Evolutionary conservation across 148 eudicot species (phyloP).

Genomic region (Tetragonia tetragonoides): DNA sequence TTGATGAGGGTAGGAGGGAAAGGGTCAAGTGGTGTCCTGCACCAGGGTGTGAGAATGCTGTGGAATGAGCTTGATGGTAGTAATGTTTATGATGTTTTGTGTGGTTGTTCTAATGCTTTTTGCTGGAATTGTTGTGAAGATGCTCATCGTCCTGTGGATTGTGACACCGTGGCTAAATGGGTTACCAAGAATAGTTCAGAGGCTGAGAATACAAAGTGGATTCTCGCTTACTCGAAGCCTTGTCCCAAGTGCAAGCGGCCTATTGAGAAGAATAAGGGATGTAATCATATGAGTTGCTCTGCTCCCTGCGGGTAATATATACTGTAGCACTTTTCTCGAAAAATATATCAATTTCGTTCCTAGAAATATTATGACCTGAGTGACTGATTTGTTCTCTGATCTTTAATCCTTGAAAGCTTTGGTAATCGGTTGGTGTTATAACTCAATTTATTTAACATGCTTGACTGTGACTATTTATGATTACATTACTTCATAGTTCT

Average conservation of each 20-base stretch:
- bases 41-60: constrained; percentile 64
- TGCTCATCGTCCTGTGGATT: constrained; percentile 24
- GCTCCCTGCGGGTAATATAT: constrained; percentile 40
- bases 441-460: no score
- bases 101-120: constrained; percentile 12
- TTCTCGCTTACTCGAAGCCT: constrained; percentile 57
- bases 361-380: no score
- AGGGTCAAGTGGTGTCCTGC: constrained; percentile 79
- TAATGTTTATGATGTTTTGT: constrained; percentile 17
- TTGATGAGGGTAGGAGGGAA: constrained; percentile 63
- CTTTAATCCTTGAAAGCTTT: no score
- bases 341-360: no score
- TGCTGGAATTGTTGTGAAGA: constrained; percentile 24
- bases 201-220: constrained; percentile 37
- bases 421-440: no score
- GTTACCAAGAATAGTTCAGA: constrained; percentile 16
- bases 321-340: no score
- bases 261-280: constrained; percentile 65
- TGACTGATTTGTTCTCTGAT: no score
- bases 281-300: constrained; percentile 68
- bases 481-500: no score
- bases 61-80: constrained; percentile 43
- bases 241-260: constrained; percentile 73
- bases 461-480: no score
- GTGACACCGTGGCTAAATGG: constrained; percentile 21